Conservation (phyloP, 345 rosid species). For the Ceriops tagal region DNA sequence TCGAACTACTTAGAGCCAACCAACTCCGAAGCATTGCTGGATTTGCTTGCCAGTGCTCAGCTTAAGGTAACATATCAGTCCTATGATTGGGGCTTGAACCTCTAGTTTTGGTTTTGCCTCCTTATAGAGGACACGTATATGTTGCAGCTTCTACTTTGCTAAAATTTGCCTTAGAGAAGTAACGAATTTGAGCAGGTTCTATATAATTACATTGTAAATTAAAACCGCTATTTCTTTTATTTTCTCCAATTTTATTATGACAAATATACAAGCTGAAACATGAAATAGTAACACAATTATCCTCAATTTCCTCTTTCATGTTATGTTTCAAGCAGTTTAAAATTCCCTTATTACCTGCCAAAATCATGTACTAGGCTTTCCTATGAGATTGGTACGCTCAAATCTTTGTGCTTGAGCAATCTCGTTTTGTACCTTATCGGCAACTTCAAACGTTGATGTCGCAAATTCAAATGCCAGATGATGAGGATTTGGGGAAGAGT, state of each 20-base stretch:
- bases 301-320: neutral
- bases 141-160: slow-evolving; percentile 5
- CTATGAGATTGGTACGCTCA: slow-evolving; percentile 54
- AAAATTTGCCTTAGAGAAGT: slow-evolving; percentile 17
- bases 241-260: slow-evolving; percentile 2
- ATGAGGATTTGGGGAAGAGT: no score
- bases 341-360: slow-evolving; percentile 80
- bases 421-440: slow-evolving; percentile 53
- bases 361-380: slow-evolving; percentile 29
- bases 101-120: slow-evolving; percentile 28
- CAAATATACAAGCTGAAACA: neutral
- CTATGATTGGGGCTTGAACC: slow-evolving; percentile 77
- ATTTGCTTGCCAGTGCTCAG: slow-evolving; percentile 54
- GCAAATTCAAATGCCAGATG: neutral
- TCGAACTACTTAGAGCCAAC: slow-evolving; percentile 66
- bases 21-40: slow-evolving; percentile 54
- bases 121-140: slow-evolving; percentile 7
- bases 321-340: neutral
- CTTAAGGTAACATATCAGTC: slow-evolving; percentile 69
- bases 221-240: neutral
- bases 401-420: slow-evolving; percentile 55
- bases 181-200: neutral
- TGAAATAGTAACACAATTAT: neutral
- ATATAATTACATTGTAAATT: neutral
- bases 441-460: slow-evolving; percentile 49